These are phyloP conservation scores for Beauveria rudraprayagi DNA, from an alignment of 2,329 filamentous ascomycete genomes.

Conservation along the genomic window DNA sequence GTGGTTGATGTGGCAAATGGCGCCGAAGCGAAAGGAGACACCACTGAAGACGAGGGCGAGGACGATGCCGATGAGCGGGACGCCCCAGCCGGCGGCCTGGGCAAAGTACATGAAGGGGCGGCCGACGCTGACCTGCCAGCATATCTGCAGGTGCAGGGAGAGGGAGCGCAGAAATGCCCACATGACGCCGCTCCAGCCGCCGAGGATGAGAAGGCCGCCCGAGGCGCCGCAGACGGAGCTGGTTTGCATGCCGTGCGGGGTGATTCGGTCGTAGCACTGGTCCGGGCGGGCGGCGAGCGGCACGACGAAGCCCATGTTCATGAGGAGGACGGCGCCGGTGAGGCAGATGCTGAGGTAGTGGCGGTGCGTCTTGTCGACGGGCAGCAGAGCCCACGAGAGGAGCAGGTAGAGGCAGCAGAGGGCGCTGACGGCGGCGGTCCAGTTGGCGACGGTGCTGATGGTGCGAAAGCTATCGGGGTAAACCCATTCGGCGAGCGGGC, in stretches of 20 bases:
- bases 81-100: constrained; percentile 72
- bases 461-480: constrained; percentile 52
- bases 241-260: constrained; percentile 84
- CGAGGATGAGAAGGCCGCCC: constrained; percentile 75
- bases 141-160: constrained; percentile 93
- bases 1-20: constrained; percentile 92
- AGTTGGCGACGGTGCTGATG: constrained; percentile 63
- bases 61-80: constrained; percentile 68
- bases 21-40: constrained; percentile 88
- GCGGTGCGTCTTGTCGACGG: constrained; percentile 79
- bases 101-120: constrained; percentile 82
- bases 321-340: constrained; percentile 63
- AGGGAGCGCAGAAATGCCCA: constrained; percentile 89
- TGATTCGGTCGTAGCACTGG: constrained; percentile 84
- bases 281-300: constrained; percentile 71
- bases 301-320: constrained; percentile 88
- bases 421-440: constrained; percentile 70
- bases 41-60: constrained; percentile 77
- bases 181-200: constrained; percentile 74
- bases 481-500: constrained; percentile 74
- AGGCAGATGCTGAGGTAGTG: constrained; percentile 92
- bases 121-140: constrained; percentile 90
- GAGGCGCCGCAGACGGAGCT: constrained; percentile 79
- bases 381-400: constrained; percentile 69
- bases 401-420: constrained; percentile 68